These are phyloP conservation scores for Globisporangium okanoganense DNA, from an alignment of 352 stramenopile species.

Conservation along the genomic window DNA sequence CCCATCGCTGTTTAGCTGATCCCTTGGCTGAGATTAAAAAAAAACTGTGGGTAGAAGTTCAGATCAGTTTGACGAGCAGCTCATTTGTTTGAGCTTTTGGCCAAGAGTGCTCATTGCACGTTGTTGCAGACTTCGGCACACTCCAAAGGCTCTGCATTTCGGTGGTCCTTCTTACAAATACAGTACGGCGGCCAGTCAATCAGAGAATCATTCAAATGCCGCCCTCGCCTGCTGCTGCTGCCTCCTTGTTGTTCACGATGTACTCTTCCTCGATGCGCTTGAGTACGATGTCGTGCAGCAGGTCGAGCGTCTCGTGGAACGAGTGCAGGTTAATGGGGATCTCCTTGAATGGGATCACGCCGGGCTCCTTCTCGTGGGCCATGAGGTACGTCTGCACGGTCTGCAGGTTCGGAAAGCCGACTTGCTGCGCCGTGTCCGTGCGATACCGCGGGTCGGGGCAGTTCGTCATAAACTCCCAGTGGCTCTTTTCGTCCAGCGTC, in stretches of 20 bases:
- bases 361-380: constrained; percentile 36
- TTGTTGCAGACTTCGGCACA: too few species aligned
- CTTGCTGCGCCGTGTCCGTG: constrained; percentile 30
- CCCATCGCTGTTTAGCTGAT: not conserved
- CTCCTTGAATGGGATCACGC: constrained; percentile 63
- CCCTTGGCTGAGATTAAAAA: not conserved
- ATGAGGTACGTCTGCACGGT: constrained; percentile 74
- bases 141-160: too few species aligned
- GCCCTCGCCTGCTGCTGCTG: not conserved
- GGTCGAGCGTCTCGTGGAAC: constrained; percentile 82
- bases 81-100: not conserved
- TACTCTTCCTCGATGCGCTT: constrained; percentile 82
- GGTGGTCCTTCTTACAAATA: too few species aligned
- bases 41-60: too few species aligned
- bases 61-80: not conserved
- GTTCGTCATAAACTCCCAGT: constrained; percentile 78
- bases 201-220: not conserved
- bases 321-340: constrained; percentile 83
- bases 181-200: not conserved
- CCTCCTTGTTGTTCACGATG: constrained; percentile 17
- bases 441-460: constrained; percentile 82
- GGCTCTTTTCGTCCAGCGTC: constrained; percentile 57
- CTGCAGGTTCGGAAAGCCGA: constrained; percentile 75
- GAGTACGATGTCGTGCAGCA: constrained; percentile 83
- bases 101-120: too few species aligned